Evolutionary conservation across 306 rosid species (phyloP).

Genomic region (Acacia crassicarpa): DNA sequence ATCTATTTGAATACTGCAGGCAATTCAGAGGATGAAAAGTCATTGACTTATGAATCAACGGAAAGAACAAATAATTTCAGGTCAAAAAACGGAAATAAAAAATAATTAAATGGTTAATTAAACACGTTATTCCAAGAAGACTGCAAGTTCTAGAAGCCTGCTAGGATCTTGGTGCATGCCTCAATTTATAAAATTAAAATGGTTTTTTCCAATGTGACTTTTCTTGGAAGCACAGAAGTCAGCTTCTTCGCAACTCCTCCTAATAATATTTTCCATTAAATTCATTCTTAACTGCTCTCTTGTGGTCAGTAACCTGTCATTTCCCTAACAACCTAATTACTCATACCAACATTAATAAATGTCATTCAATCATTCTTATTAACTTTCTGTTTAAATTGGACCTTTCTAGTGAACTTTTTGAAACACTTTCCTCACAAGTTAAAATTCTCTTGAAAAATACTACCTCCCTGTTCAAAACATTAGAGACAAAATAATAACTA

Average conservation of each 20-base stretch:
- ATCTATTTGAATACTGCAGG: no score
- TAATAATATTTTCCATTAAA: background rate
- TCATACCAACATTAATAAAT: background rate
- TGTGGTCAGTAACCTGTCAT: background rate
- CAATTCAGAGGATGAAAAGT: no score
- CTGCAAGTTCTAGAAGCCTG: slow-evolving; percentile 9
- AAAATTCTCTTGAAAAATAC: background rate
- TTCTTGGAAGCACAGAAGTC: slow-evolving; percentile 29
- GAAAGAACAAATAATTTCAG: no score
- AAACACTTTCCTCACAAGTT: background rate
- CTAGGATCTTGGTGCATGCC: slow-evolving; percentile 12
- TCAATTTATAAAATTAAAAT: background rate
- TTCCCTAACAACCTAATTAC: background rate
- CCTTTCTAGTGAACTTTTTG: background rate
- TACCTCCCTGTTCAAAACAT: no score
- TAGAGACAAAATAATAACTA: no score
- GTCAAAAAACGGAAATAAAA: background rate
- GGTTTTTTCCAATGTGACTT: background rate
- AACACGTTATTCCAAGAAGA: background rate
- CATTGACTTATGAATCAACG: background rate
- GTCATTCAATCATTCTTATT: background rate
- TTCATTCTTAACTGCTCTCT: background rate
- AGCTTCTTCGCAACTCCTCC: background rate
- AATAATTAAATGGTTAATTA: background rate
- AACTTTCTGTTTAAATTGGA: background rate